Base-by-base conservation (phyloP, 768 basidiomycete species). In the Leccinum longicurvipes region DNA sequence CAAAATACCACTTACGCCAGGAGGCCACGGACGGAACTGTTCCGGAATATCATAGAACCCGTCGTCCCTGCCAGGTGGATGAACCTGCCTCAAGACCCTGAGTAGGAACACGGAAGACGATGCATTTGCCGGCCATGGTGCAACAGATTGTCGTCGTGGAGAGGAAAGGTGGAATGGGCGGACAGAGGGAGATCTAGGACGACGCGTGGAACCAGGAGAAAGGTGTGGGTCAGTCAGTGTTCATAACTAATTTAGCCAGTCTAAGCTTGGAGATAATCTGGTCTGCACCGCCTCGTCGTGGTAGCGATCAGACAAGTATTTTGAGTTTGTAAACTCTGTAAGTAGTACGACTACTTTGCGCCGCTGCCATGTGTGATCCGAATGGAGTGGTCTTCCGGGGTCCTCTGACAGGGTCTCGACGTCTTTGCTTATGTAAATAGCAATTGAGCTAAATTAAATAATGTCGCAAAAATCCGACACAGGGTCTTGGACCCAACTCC, bases 1-100 rank as follows among this genome's bases (percentile, higher is more conserved):
- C 57, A 50, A 14, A 36, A 44, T 63, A 59, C 50, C 57, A 39
- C n/a, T 19, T 39, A 39, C 36, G 36, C 32, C 31, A 50, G 24
- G n/a, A 24, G 60, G 53, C 4, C 49, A 55, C 7, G 29, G 23
- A 48, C 27, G 17, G 55, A 67, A 28, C 59, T 55, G 10, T 63
- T 62, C 21, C 60, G 66, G 1, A 59, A 27, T n/a, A 59, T 41
- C 9, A 61, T 10, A 0, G 9, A n/a, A n/a, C 2, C 36, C 4
- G 36, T 60, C 61, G 2, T 65, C 61, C 23, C 50, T 48, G 3
- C 54, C 50, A 6, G 64, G 51, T 1, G 28, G 36, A 54, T 76
- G 76, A 4, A 64, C 64, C 51, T 74, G 71, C 17, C 73, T 65
- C 60, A 78, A 73, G 46, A 68, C 66, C 28, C 34, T 50, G 36